These are phyloP conservation scores for Senna siamea DNA, from an alignment of 306 rosid genomes.

Conservation along the genomic window DNA sequence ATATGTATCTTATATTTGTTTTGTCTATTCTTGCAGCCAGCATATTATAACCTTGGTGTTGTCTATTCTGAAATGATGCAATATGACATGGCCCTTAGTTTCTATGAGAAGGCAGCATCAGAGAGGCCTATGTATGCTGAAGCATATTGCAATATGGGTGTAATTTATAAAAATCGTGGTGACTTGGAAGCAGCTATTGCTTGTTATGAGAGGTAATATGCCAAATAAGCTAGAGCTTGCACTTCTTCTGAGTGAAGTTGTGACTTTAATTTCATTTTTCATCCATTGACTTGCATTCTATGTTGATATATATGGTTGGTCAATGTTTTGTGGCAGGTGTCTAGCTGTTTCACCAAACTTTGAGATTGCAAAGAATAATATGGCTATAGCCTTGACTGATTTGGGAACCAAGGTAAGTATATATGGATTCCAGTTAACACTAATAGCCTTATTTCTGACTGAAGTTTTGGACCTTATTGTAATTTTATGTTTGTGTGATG, in stretches of 20 bases:
- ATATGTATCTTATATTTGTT: slow-evolving; percentile 16
- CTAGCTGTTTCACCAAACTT: slow-evolving; percentile 97
- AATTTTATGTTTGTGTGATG: background rate
- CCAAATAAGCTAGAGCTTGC: background rate
- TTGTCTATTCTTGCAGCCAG: slow-evolving; percentile 71
- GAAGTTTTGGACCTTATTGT: background rate
- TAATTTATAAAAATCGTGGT: slow-evolving; percentile 90
- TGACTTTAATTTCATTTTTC: slow-evolving; percentile 21
- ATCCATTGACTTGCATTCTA: slow-evolving; percentile 4
- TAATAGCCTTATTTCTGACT: background rate
- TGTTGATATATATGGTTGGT: slow-evolving; percentile 26
- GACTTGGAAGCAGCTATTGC: slow-evolving; percentile 96
- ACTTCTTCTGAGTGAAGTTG: slow-evolving; percentile 16
- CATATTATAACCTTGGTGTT: slow-evolving; percentile 97
- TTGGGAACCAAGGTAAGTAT: slow-evolving; percentile 91
- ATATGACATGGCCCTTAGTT: slow-evolving; percentile 88
- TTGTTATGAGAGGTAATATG: slow-evolving; percentile 90
- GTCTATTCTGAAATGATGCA: slow-evolving; percentile 99
- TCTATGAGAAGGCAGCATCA: slow-evolving; percentile 93
- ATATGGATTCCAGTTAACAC: background rate
- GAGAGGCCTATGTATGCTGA: slow-evolving; percentile 99
- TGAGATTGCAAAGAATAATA: slow-evolving; percentile 98
- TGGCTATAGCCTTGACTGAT: slow-evolving; percentile 99
- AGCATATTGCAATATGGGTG: slow-evolving; percentile 99
- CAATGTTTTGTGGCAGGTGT: slow-evolving; percentile 68